phyloP scores from a whole-genome alignment of 164 flowering plant species.

The Chloranthus sessilifolius region DNA sequence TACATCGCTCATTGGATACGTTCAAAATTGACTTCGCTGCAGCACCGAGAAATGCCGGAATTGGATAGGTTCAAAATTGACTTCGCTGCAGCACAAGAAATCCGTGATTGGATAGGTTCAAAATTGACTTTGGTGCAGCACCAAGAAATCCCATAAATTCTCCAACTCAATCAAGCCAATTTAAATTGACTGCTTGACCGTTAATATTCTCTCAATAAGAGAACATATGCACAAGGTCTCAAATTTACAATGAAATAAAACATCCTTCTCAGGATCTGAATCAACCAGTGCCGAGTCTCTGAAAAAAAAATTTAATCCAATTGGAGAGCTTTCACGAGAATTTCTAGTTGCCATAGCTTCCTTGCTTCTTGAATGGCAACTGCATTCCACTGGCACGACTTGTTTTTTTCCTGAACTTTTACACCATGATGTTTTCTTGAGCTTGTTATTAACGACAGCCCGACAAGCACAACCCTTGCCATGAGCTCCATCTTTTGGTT shows the following conservation, averaged over 20 bases:
- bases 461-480: slow-evolving; percentile 14
- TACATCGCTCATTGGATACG: slow-evolving; percentile 14
- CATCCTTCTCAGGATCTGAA: slow-evolving; percentile 36
- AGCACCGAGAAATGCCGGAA: slow-evolving; percentile 12
- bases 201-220: slow-evolving; percentile 48
- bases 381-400: slow-evolving; percentile 40
- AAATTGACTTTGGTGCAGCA: slow-evolving; percentile 4
- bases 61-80: slow-evolving; percentile 4
- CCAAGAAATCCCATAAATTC: slow-evolving; percentile 11
- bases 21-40: slow-evolving; percentile 2
- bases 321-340: slow-evolving; percentile 13
- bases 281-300: slow-evolving; percentile 59
- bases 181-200: slow-evolving; percentile 26
- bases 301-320: slow-evolving; percentile 38
- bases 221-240: slow-evolving; percentile 70
- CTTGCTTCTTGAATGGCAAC: slow-evolving; percentile 33
- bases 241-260: slow-evolving; percentile 60
- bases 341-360: slow-evolving; percentile 6
- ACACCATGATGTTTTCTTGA: slow-evolving; percentile 20
- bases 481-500: slow-evolving; percentile 5
- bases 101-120: slow-evolving; percentile 10
- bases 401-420: slow-evolving; percentile 18
- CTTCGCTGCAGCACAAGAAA: slow-evolving; percentile 9
- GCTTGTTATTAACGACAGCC: slow-evolving; percentile 7
- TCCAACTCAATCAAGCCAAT: slow-evolving; percentile 7